phyloP scores from a whole-genome alignment of 2,329 filamentous ascomycete genomes.

The Hirsutella rhossiliensis region DNA sequence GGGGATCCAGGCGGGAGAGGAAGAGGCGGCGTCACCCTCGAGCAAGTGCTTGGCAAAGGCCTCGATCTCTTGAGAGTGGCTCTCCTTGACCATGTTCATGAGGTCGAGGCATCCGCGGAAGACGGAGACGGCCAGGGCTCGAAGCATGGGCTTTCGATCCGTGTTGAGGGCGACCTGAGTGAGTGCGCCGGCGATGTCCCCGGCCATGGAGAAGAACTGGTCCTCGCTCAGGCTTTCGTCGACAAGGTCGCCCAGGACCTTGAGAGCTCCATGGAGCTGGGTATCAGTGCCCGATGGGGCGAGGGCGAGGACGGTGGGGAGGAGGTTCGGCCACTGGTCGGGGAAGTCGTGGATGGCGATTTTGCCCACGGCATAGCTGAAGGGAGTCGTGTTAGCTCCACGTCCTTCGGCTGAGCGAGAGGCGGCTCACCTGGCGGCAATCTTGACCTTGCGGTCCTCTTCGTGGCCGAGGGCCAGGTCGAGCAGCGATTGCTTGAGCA shows the following conservation, averaged over 20 bases:
- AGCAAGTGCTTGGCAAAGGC: conserved; percentile 81
- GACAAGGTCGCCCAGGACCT: conserved; percentile 78
- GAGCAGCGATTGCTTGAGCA: conserved; percentile 62
- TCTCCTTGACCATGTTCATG: conserved; percentile 92
- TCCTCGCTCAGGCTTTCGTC: conserved; percentile 89
- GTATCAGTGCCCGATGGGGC: conserved; percentile 65
- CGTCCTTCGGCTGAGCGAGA: too few relatives aligned
- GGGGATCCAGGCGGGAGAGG: conserved; percentile 59
- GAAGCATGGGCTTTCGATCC: conserved; percentile 59
- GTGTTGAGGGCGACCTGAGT: conserved; percentile 73
- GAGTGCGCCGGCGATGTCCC: conserved; percentile 72
- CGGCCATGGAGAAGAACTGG: conserved; percentile 85
- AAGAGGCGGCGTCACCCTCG: conserved; percentile 11
- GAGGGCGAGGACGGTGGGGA: conserved; percentile 66
- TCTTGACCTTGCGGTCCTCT: conserved; percentile 75
- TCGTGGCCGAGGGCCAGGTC: conserved; percentile 63
- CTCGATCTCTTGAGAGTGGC: conserved; percentile 77
- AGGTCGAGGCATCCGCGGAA: conserved; percentile 90
- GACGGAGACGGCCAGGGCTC: conserved; percentile 78
- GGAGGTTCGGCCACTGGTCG: conserved; percentile 83
- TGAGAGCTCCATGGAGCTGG: conserved; percentile 80
- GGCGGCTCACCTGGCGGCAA: conserved; percentile 61
- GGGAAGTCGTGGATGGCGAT: conserved; percentile 91
- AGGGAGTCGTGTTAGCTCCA: neutral
- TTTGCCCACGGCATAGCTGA: conserved; percentile 69